Evolutionary conservation across 306 rosid genomes (phyloP).

Genomic region (Albizia julibrissin): DNA sequence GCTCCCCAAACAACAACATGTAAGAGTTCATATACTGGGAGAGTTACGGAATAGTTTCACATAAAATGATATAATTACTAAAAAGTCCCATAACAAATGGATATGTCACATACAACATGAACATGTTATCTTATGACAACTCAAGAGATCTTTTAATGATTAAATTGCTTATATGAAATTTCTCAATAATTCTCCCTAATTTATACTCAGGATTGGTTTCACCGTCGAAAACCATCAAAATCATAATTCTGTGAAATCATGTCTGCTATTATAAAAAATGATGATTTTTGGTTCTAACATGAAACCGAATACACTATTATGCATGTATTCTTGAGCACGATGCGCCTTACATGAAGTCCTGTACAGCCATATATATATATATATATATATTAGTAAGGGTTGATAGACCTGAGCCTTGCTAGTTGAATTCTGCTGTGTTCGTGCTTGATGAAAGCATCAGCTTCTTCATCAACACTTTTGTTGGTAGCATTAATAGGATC

Average conservation of each 20-base stretch:
- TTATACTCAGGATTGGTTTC: neutral
- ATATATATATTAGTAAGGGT: neutral
- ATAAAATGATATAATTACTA: no score
- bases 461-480: slow-evolving; percentile 50
- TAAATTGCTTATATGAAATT: no score
- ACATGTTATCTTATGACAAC: no score
- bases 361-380: neutral
- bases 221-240: neutral
- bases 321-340: neutral
- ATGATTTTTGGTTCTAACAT: neutral
- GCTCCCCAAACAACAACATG: no score
- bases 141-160: no score
- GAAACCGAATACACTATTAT: neutral
- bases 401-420: neutral
- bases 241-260: neutral
- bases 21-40: no score
- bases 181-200: neutral
- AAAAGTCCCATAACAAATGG: no score
- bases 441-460: slow-evolving; percentile 51
- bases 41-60: no score
- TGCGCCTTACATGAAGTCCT: neutral
- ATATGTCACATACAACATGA: no score
- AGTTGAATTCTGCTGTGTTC: slow-evolving; percentile 36
- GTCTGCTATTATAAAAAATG: neutral
- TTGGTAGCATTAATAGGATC: neutral